Conservation (phyloP, 768 basidiomycete genomes). For the Amyloporia xantha region DNA sequence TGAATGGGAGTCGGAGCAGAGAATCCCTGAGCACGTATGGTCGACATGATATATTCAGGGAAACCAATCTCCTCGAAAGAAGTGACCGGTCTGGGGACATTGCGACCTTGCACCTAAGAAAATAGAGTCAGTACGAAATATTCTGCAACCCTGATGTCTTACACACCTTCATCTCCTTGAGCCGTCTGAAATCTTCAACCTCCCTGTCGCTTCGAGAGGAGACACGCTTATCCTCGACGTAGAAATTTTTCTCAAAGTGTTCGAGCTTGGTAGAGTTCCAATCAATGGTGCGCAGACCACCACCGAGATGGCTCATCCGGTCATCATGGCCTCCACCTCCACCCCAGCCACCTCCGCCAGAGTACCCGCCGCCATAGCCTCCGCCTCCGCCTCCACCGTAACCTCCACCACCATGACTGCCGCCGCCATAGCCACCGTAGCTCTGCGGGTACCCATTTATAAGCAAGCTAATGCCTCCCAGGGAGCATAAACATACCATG, state of each 20-base stretch:
- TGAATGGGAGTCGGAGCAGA: conserved; percentile 89
- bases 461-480: background rate
- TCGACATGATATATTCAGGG: conserved; percentile 91
- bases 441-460: conserved; percentile 6
- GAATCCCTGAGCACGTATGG: conserved; percentile 94
- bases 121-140: background rate
- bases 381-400: conserved; percentile 31
- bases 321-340: conserved; percentile 55
- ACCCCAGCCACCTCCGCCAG: conserved; percentile 45
- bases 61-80: conserved; percentile 94
- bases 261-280: conserved; percentile 71
- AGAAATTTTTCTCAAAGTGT: conserved; percentile 98
- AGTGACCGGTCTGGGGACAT: conserved; percentile 83
- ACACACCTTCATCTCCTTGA: conserved; percentile 82
- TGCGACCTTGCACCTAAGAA: conserved; percentile 79
- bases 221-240: conserved; percentile 85
- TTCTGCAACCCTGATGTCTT: background rate
- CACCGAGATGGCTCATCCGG: conserved; percentile 77
- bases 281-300: conserved; percentile 76
- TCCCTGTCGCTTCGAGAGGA: conserved; percentile 73
- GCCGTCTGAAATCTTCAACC: conserved; percentile 77
- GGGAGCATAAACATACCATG: conserved; percentile 15
- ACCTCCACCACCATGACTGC: conserved; percentile 25
- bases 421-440: conserved; percentile 13
- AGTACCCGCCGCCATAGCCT: conserved; percentile 36